These are phyloP conservation scores for Pythium vanterpoolii DNA, from an alignment of 352 stramenopile species.

Conservation along the genomic window DNA sequence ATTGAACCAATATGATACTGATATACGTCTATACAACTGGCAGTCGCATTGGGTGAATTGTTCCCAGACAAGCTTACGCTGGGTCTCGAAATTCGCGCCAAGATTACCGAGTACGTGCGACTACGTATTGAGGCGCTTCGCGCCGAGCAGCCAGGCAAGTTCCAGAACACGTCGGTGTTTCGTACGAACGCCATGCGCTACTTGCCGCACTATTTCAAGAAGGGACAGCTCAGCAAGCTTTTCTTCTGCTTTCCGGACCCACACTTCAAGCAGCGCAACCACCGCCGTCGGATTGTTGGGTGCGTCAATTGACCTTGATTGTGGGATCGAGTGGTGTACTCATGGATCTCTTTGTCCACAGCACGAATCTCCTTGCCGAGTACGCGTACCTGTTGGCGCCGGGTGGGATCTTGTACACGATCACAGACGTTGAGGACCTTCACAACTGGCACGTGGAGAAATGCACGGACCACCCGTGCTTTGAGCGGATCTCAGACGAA, in stretches of 20 bases:
- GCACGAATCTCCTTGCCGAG: conserved; percentile 92
- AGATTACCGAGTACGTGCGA: conserved; percentile 92
- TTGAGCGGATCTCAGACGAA: conserved; percentile 86
- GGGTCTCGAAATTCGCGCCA: conserved; percentile 97
- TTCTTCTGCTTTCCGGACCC: conserved; percentile 99
- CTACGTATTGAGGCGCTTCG: conserved; percentile 89
- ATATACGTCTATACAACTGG: no score
- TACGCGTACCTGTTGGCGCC: conserved; percentile 96
- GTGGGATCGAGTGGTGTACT: not conserved
- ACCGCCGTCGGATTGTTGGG: conserved; percentile 92
- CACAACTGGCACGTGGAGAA: conserved; percentile 98
- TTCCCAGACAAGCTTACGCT: conserved; percentile 94
- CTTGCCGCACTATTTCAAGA: conserved; percentile 80
- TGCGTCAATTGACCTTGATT: conserved; percentile 24
- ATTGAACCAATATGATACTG: not conserved
- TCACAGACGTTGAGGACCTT: conserved; percentile 98
- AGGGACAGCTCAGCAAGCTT: conserved; percentile 92
- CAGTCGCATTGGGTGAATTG: conserved; percentile 87
- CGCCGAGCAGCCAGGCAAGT: conserved; percentile 69
- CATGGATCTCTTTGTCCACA: conserved; percentile 17
- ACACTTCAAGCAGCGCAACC: conserved; percentile 99
- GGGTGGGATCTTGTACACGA: conserved; percentile 95
- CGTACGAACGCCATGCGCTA: conserved; percentile 97
- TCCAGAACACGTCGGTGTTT: conserved; percentile 95
- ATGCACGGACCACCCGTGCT: conserved; percentile 91